Evolutionary conservation across 1,139 yeast species (phyloP).

Genomic region (Scheffersomyces illinoinensis): DNA sequence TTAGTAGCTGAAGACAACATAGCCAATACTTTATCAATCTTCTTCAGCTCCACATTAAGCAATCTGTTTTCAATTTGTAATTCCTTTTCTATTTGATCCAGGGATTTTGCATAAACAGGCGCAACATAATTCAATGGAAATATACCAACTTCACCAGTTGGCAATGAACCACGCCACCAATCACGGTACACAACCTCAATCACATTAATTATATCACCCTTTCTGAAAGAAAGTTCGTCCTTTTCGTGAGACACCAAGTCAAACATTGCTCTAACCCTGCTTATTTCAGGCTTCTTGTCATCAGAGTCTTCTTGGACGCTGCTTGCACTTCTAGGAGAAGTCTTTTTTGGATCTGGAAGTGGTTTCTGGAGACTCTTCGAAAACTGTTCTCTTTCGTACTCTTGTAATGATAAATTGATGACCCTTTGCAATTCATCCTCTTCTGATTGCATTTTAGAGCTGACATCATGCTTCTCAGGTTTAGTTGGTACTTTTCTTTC

Average conservation of each 20-base stretch:
- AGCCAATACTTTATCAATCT: slow-evolving; percentile 32
- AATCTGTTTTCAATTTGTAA: slow-evolving; percentile 29
- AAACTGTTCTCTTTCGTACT: slow-evolving; percentile 47
- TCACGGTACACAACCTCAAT: slow-evolving; percentile 87
- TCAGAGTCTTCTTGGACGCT: slow-evolving; percentile 6
- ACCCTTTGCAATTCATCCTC: slow-evolving; percentile 83
- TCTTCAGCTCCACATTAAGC: slow-evolving; percentile 29
- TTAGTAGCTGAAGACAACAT: slow-evolving; percentile 41
- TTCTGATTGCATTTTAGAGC: slow-evolving; percentile 46
- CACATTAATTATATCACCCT: slow-evolving; percentile 79
- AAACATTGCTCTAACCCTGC: slow-evolving; percentile 78
- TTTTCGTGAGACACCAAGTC: slow-evolving; percentile 73
- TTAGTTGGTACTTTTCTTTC: slow-evolving; percentile 46
- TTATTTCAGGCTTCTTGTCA: slow-evolving; percentile 11
- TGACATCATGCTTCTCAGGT: slow-evolving; percentile 59
- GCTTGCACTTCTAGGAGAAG: background rate
- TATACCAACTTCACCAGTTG: slow-evolving; percentile 78
- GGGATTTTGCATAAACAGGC: slow-evolving; percentile 68
- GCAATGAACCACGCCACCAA: slow-evolving; percentile 92
- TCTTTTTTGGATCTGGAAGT: slow-evolving; percentile 22
- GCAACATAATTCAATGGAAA: slow-evolving; percentile 93
- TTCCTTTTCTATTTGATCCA: slow-evolving; percentile 41
- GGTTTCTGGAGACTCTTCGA: slow-evolving; percentile 31
- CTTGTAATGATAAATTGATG: slow-evolving; percentile 73
- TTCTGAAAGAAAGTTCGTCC: slow-evolving; percentile 69